phyloP scores from a whole-genome alignment of 352 stramenopile species.

The Globisporangium iwayamae region DNA sequence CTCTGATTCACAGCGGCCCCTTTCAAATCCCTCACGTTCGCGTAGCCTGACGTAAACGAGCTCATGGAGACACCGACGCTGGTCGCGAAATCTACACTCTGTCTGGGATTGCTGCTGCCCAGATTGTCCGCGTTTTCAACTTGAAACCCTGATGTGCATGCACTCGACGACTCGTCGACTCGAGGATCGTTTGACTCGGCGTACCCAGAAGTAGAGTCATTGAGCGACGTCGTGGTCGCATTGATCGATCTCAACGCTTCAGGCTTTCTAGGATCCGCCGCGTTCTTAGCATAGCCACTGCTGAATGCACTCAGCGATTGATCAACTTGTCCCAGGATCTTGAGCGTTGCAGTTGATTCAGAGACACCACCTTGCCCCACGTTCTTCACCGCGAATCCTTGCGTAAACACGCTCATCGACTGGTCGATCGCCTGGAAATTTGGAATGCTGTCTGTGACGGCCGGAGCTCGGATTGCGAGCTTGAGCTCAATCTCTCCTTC shows the following conservation, averaged over 20 bases:
- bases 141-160: slow-evolving; percentile 34
- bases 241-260: not conserved
- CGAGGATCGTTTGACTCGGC: slow-evolving; percentile 2
- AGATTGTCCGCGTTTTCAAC: not conserved
- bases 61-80: slow-evolving; percentile 34
- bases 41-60: slow-evolving; percentile 26
- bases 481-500: not conserved
- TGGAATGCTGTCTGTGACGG: slow-evolving; percentile 1
- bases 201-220: slow-evolving; percentile 24
- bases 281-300: slow-evolving; percentile 16
- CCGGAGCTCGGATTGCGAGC: slow-evolving; percentile 1
- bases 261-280: not conserved
- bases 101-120: not conserved
- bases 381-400: slow-evolving; percentile 23
- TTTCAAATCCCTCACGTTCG: not conserved
- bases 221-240: slow-evolving; percentile 13
- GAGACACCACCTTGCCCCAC: not conserved
- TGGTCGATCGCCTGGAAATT: slow-evolving; percentile 20
- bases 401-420: slow-evolving; percentile 45
- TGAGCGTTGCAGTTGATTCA: not conserved
- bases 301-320: slow-evolving; percentile 41
- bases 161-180: slow-evolving; percentile 34
- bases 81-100: slow-evolving; percentile 17
- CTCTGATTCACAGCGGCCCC: slow-evolving; percentile 1
- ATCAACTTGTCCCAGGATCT: slow-evolving; percentile 16